phyloP scores from a whole-genome alignment of 2,329 filamentous ascomycete species.

The Fusarium multiceps region DNA sequence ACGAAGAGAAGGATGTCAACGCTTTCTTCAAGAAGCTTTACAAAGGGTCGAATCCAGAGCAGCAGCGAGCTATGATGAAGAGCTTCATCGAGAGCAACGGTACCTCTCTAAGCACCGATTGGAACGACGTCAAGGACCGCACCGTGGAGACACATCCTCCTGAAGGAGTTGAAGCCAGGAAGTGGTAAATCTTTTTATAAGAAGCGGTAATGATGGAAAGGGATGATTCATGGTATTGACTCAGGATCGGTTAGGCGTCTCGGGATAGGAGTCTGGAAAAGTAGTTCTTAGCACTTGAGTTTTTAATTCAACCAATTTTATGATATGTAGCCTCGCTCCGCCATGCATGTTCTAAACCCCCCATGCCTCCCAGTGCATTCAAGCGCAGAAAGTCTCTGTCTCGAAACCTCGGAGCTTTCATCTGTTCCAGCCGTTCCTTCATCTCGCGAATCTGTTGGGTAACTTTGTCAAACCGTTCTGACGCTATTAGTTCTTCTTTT shows the following conservation, averaged over 20 bases:
- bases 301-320: conserved; percentile 2
- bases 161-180: conserved; percentile 81
- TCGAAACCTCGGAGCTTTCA: conserved; percentile 34
- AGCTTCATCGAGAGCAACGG: conserved; percentile 95
- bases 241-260: conserved; percentile 29
- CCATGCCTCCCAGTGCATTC: background rate
- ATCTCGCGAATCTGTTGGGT: conserved; percentile 21
- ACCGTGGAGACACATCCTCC: conserved; percentile 79
- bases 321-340: conserved; percentile 15
- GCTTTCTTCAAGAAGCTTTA: conserved; percentile 93
- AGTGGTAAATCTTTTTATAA: conserved; percentile 58
- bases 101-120: conserved; percentile 91
- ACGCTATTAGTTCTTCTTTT: conserved; percentile 40
- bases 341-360: conserved; percentile 19
- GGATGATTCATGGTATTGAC: conserved; percentile 16
- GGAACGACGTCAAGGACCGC: conserved; percentile 80
- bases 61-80: conserved; percentile 96
- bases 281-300: conserved; percentile 3
- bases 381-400: too few species aligned
- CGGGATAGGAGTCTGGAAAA: conserved; percentile 26
- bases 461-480: conserved; percentile 45
- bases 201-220: background rate
- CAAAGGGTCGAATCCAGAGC: conserved; percentile 79
- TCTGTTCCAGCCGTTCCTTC: conserved; percentile 27
- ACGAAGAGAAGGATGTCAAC: conserved; percentile 73